Percentiles rank a stretch among this genome's conserved stretches.
Conservation (phyloP, 2,329 filamentous ascomycete species). For the Colletotrichum chrysophilum region DNA sequence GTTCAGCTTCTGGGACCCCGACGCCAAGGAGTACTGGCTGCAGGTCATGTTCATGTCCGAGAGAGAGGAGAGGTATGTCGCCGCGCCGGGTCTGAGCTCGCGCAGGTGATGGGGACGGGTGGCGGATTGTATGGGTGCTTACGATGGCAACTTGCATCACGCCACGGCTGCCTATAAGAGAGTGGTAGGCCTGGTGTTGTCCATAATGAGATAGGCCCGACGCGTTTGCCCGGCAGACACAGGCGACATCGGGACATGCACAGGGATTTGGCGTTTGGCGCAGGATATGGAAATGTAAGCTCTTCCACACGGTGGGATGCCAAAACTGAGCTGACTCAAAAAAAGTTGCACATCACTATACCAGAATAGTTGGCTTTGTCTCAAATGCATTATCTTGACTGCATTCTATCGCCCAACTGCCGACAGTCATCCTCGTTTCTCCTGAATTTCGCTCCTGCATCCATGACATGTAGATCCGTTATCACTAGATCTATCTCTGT, state of each 20-base stretch:
- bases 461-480: slow-evolving; percentile 9
- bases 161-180: neutral
- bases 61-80: slow-evolving; percentile 86
- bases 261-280: slow-evolving; percentile 8
- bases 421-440: slow-evolving; percentile 7
- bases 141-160: neutral
- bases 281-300: neutral
- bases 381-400: slow-evolving; percentile 14
- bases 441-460: slow-evolving; percentile 9
- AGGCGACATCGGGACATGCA: neutral
- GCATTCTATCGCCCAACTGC: slow-evolving; percentile 6
- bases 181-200: neutral
- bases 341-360: neutral
- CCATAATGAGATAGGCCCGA: neutral
- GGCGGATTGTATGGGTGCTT: neutral
- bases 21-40: slow-evolving; percentile 96
- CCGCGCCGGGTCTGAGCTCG: slow-evolving; percentile 64
- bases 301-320: neutral
- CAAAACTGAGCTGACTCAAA: neutral
- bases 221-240: neutral
- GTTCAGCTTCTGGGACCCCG: slow-evolving; percentile 95
- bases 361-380: neutral
- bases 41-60: slow-evolving; percentile 99
- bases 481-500: slow-evolving; percentile 3
- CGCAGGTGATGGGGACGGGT: slow-evolving; percentile 38